These are phyloP conservation scores for Parasitella parasitica DNA, from an alignment of 371 early-diverging fungal genomes.

Conservation along the genomic window DNA sequence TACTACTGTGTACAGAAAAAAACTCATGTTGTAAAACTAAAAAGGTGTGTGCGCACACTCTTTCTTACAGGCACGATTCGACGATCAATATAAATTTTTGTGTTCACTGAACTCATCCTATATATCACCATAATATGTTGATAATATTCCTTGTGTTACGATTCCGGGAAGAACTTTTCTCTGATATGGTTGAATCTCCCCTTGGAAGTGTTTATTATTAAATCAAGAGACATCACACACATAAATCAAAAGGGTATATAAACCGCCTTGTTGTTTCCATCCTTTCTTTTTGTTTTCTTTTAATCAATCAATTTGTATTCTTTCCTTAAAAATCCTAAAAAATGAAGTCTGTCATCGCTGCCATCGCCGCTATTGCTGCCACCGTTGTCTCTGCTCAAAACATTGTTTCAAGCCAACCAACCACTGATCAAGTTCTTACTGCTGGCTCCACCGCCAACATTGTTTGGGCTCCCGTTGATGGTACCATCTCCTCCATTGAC, in stretches of 20 bases:
- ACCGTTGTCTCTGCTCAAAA: slow-evolving; percentile 34
- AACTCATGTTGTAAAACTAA: slow-evolving; percentile 1
- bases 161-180: slow-evolving; percentile 1
- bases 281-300: slow-evolving; percentile 1
- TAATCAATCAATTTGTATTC: background rate
- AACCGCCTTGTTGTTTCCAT: background rate
- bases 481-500: slow-evolving; percentile 38
- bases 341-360: slow-evolving; percentile 36
- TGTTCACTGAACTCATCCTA: background rate
- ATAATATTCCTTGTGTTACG: background rate
- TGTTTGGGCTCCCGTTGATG: slow-evolving; percentile 34
- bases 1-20: background rate
- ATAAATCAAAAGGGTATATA: slow-evolving; percentile 7
- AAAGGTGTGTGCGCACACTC: slow-evolving; percentile 9
- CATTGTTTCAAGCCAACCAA: slow-evolving; percentile 28
- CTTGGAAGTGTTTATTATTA: slow-evolving; percentile 1
- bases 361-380: slow-evolving; percentile 37
- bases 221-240: background rate
- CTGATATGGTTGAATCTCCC: background rate
- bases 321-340: slow-evolving; percentile 9
- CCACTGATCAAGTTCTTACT: slow-evolving; percentile 29
- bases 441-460: slow-evolving; percentile 39
- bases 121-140: background rate
- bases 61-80: background rate
- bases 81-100: slow-evolving; percentile 5